These are phyloP conservation scores for Beauveria scarabaeidicola DNA, from an alignment of 2,329 filamentous ascomycete genomes.

Conservation along the genomic window DNA sequence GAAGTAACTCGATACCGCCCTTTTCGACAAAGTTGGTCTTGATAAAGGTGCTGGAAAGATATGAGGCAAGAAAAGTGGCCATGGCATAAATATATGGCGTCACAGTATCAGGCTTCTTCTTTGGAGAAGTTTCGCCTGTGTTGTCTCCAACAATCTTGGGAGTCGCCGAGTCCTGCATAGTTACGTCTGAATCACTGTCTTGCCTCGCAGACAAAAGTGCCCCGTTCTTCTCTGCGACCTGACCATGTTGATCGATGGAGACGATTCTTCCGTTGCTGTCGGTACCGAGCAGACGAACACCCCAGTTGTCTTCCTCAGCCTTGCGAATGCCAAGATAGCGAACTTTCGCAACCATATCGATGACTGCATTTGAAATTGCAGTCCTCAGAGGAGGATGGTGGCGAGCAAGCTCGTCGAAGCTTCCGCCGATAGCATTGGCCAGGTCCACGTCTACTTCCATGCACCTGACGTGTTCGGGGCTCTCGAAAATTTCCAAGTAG, in stretches of 20 bases:
- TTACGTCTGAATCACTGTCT: slow-evolving; percentile 44
- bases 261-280: slow-evolving; percentile 47
- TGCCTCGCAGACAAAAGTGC: slow-evolving; percentile 31
- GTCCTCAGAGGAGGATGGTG: slow-evolving; percentile 81
- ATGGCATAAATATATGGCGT: slow-evolving; percentile 67
- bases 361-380: slow-evolving; percentile 73
- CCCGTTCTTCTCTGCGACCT: slow-evolving; percentile 21
- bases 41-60: slow-evolving; percentile 65
- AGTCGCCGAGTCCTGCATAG: slow-evolving; percentile 51
- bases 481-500: slow-evolving; percentile 96
- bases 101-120: slow-evolving; percentile 31
- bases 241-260: slow-evolving; percentile 44
- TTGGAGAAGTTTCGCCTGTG: slow-evolving; percentile 11
- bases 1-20: slow-evolving; percentile 72
- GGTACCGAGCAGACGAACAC: slow-evolving; percentile 66
- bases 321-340: slow-evolving; percentile 63
- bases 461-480: slow-evolving; percentile 75
- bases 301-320: slow-evolving; percentile 60
- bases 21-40: slow-evolving; percentile 66
- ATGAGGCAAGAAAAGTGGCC: slow-evolving; percentile 65
- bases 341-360: slow-evolving; percentile 82
- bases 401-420: slow-evolving; percentile 88
- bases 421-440: slow-evolving; percentile 65
- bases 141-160: neutral
- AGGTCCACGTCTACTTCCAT: slow-evolving; percentile 66